phyloP scores from a whole-genome alignment of 192 early-diverging fungal genomes.

The Gigaspora rosea region DNA sequence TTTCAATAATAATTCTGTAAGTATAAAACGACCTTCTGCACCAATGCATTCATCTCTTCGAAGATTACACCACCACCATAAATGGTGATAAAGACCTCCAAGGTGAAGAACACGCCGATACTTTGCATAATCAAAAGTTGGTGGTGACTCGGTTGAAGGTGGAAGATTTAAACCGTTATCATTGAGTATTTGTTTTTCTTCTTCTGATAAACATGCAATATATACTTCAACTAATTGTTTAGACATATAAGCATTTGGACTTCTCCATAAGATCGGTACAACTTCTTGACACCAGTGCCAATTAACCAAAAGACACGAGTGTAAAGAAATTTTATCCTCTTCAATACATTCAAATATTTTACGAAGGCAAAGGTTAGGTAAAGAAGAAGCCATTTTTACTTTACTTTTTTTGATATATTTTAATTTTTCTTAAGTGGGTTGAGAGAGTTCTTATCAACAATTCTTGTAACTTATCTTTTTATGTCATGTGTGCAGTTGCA shows the following conservation, averaged over 20 bases:
- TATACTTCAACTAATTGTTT: slow-evolving; percentile 23
- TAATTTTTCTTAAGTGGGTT: no score
- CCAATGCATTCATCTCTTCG: slow-evolving; percentile 16
- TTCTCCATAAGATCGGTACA: slow-evolving; percentile 15
- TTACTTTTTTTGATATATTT: neutral
- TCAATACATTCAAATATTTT: slow-evolving; percentile 17
- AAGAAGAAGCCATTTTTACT: slow-evolving; percentile 13
- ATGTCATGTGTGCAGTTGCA: no score
- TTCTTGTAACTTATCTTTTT: no score
- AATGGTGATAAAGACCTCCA: slow-evolving; percentile 13
- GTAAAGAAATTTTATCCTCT: slow-evolving; percentile 16
- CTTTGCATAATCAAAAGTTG: slow-evolving; percentile 19
- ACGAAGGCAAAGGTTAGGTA: slow-evolving; percentile 18
- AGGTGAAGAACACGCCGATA: slow-evolving; percentile 16
- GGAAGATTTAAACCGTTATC: slow-evolving; percentile 21
- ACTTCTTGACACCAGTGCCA: slow-evolving; percentile 25
- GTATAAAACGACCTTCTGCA: slow-evolving; percentile 7
- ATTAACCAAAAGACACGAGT: slow-evolving; percentile 21
- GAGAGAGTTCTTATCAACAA: no score
- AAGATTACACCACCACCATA: slow-evolving; percentile 23
- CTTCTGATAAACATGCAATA: slow-evolving; percentile 5
- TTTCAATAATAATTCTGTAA: slow-evolving; percentile 5
- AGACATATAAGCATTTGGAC: slow-evolving; percentile 12
- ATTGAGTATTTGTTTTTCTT: slow-evolving; percentile 22
- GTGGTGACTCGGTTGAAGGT: neutral